A percentile compares a stretch with the other conserved stretches of the same genome.
phyloP scores from a whole-genome alignment of 768 basidiomycete genomes.

The Mrakia gelida region DNA sequence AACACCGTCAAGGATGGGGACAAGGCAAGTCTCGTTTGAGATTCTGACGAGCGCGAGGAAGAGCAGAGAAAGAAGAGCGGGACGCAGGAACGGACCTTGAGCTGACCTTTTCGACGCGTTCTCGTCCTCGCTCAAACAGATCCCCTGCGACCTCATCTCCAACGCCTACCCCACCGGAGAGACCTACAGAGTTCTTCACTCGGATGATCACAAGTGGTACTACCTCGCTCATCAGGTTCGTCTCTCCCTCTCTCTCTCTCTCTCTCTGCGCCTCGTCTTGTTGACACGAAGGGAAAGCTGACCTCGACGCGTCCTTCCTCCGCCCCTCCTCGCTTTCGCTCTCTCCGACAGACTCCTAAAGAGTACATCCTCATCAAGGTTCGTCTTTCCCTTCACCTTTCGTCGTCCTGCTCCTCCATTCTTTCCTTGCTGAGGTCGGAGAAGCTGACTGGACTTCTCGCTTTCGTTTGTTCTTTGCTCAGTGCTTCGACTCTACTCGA shows the following conservation, averaged over 20 bases:
- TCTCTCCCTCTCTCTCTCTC: too few species aligned
- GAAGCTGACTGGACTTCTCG: background rate
- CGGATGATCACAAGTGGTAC: conserved; percentile 5
- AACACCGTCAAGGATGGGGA: conserved; percentile 1
- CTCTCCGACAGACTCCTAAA: background rate
- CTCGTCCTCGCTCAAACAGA: background rate
- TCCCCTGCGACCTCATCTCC: conserved; percentile 18
- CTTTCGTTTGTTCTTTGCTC: background rate
- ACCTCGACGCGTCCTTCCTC: too few species aligned
- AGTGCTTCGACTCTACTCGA: conserved; percentile 22
- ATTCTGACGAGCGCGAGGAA: background rate
- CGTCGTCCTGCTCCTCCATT: too few species aligned
- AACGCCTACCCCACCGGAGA: conserved; percentile 15
- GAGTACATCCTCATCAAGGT: conserved; percentile 21
- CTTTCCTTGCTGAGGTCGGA: too few species aligned
- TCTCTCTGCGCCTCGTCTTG: too few species aligned
- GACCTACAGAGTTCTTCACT: conserved; percentile 3
- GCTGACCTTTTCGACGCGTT: background rate
- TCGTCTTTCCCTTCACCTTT: background rate
- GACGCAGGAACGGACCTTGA: background rate
- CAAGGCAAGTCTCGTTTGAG: background rate
- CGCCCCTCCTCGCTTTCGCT: too few species aligned
- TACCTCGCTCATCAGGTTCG: conserved; percentile 18
- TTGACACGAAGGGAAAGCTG: too few species aligned
- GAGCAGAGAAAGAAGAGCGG: background rate